Evolutionary conservation across 2,329 filamentous ascomycete genomes (phyloP), one percentile per base, ranked within the genome.

Genomic region (Claviceps citrina): DNA sequence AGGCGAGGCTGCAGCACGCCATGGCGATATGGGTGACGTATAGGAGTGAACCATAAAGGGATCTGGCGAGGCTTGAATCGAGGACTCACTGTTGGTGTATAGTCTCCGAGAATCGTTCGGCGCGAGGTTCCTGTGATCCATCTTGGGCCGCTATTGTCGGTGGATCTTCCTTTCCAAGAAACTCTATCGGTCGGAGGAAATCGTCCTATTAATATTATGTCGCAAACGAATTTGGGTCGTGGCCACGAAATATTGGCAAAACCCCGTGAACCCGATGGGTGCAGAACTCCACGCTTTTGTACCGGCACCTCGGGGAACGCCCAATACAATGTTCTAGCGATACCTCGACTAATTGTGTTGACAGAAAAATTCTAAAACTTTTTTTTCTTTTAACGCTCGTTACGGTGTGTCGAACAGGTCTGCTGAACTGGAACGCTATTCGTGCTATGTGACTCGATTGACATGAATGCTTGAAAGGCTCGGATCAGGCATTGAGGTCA

Each of bases 71-170:
- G 49, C 44, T 39, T 56, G 54, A 3, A 34, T 27, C 28, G 55
- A 48, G 15, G 54, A 48, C 31, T 53, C 54, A 37, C 52, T 52
- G 37, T 52, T 51, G 15, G 49, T 39, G n/a, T 39, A 37, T 30
- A 47, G 34, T 34, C 50, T 47, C 31, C 46, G 43, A 32, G 49
- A 44, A 31, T 48, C 46, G 39, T 49, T 46, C 34, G 50, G 36
- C 28, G 52, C 41, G 40, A 49, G 51, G 26, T 55, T 50, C 46
- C 52, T 50, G 13, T 47, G 50, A 46, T 55, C 53, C 53, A 55
- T 55, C 35, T 43, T 40, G 40, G 26, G 28, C 38, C 20, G 22
- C 19, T 26, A 25, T 24, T 19, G 33, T 38, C 41, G 28, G 34
- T 25, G 19, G 38, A 7, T 13, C 15, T 30, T 20, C 34, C 18